Evolutionary conservation across 2,329 filamentous ascomycete species (phyloP).

Genomic region (Blastomyces percursus): DNA sequence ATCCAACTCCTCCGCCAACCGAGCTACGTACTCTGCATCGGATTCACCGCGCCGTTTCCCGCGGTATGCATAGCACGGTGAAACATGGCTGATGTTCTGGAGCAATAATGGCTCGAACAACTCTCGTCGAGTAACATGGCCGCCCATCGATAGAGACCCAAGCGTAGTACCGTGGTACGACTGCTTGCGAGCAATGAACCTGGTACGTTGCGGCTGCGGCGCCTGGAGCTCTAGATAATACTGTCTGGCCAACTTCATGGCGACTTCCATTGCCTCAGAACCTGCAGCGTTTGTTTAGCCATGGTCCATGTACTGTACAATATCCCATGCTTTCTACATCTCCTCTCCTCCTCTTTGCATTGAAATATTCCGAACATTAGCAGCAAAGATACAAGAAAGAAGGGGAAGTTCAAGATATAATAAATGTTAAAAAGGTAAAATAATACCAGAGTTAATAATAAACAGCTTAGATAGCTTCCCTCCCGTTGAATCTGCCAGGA

Average conservation of each 20-base stretch:
- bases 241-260: slow-evolving; percentile 56
- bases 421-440: background rate
- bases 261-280: slow-evolving; percentile 58
- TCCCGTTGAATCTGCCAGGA: slow-evolving; percentile 42
- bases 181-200: slow-evolving; percentile 54
- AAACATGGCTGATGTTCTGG: slow-evolving; percentile 49
- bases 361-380: background rate
- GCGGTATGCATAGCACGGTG: slow-evolving; percentile 57
- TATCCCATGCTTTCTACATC: background rate
- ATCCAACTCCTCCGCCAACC: slow-evolving; percentile 55
- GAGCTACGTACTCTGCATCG: slow-evolving; percentile 47
- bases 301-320: background rate
- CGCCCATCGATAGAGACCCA: slow-evolving; percentile 54
- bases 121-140: slow-evolving; percentile 49
- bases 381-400: background rate
- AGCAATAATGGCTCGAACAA: slow-evolving; percentile 52
- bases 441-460: slow-evolving; percentile 47
- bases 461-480: slow-evolving; percentile 45
- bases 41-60: slow-evolving; percentile 43
- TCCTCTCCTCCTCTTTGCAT: background rate
- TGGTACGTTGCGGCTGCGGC: slow-evolving; percentile 43
- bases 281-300: slow-evolving; percentile 30
- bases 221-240: slow-evolving; percentile 50
- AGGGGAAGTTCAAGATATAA: background rate
- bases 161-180: slow-evolving; percentile 64